Evolutionary conservation across 2,329 filamentous ascomycete genomes (phyloP).

Genomic region (Pleurostoma richardsiae): DNA sequence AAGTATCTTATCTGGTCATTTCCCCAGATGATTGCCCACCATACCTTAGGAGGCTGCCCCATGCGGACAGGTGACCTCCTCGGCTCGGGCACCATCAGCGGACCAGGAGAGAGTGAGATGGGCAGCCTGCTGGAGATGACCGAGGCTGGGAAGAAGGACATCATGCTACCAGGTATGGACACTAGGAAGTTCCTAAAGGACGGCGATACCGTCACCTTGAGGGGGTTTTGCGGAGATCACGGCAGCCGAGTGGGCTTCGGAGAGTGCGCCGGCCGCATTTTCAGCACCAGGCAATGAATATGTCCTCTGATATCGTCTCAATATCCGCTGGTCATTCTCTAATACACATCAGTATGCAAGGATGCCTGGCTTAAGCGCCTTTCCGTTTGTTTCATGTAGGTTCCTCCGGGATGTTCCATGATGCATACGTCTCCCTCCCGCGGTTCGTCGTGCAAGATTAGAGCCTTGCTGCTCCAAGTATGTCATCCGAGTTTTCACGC

Average conservation of each 20-base stretch:
- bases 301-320: no score
- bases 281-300: slow-evolving; percentile 1
- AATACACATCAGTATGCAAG: no score
- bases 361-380: no score
- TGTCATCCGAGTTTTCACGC: no score
- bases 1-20: slow-evolving; percentile 76
- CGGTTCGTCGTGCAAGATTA: no score
- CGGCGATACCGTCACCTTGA: slow-evolving; percentile 36
- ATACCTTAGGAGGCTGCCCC: slow-evolving; percentile 70
- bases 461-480: no score
- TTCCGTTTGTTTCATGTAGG: no score
- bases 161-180: slow-evolving; percentile 32
- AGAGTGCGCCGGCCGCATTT: slow-evolving; percentile 31
- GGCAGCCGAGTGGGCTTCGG: slow-evolving; percentile 37
- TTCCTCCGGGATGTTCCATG: no score
- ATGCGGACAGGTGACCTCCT: slow-evolving; percentile 70
- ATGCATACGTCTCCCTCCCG: no score
- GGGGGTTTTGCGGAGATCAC: slow-evolving; percentile 27
- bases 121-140: slow-evolving; percentile 41
- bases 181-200: slow-evolving; percentile 38
- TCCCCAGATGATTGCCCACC: slow-evolving; percentile 77
- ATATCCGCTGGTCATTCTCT: no score
- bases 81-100: slow-evolving; percentile 71
- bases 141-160: slow-evolving; percentile 36
- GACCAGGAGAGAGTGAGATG: slow-evolving; percentile 26